Percentiles rank a stretch among this genome's conserved stretches.
phyloP scores from a whole-genome alignment of 2,329 filamentous ascomycete species.

The Xylariaceae sp. region DNA sequence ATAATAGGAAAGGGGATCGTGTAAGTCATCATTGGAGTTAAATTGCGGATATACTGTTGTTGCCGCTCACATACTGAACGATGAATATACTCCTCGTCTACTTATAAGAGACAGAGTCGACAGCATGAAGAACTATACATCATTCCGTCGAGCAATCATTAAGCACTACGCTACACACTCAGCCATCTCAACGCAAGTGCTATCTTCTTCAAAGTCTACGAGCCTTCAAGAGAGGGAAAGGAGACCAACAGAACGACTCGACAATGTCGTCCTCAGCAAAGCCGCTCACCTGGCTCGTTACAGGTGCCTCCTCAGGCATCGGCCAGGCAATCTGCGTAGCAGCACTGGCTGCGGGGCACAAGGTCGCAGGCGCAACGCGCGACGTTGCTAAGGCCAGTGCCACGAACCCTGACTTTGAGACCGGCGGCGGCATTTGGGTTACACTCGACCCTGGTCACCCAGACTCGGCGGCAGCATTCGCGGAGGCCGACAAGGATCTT shows the following conservation, averaged over 20 bases:
- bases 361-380: constrained; percentile 12
- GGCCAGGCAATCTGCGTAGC: constrained; percentile 10
- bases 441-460: constrained; percentile 7
- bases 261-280: constrained; percentile 8
- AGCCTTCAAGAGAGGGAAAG: background rate
- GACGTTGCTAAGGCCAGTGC: constrained; percentile 9
- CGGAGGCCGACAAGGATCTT: constrained; percentile 5
- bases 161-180: constrained; percentile 1
- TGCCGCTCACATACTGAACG: constrained; percentile 3
- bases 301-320: constrained; percentile 15
- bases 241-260: constrained; percentile 6
- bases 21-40: constrained; percentile 4
- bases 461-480: constrained; percentile 8
- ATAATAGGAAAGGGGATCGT: constrained; percentile 9
- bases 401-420: constrained; percentile 10
- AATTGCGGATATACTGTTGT: constrained; percentile 7
- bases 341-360: constrained; percentile 8
- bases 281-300: constrained; percentile 14
- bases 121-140: constrained; percentile 2
- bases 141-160: constrained; percentile 1
- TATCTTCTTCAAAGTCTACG: constrained; percentile 1
- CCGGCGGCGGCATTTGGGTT: constrained; percentile 15
- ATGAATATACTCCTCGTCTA: constrained; percentile 9
- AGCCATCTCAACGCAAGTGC: constrained; percentile 3
- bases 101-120: background rate